Evolutionary conservation across 164 flowering plant species (phyloP), one percentile per base, ranked within the genome.

Genomic region (Platanus orientalis): DNA sequence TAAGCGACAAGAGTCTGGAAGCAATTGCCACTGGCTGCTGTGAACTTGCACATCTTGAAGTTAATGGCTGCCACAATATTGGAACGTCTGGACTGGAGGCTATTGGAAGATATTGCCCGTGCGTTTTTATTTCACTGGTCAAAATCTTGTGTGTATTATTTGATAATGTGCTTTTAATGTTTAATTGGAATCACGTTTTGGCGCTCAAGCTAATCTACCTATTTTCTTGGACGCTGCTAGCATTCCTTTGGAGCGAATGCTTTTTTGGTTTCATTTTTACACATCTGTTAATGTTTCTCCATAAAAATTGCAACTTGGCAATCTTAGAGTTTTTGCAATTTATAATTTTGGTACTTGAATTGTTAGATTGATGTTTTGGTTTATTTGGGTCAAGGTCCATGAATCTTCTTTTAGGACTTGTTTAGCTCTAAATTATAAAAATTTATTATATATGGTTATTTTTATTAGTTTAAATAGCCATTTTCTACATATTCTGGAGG

Each of bases 31-130:
- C 63, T 62, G 96, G 96, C 64, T 93, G 97, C 78, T 52, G 79
- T 27, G 87, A 79, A 61, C 94, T 93, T 45, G 82, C 84, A 17
- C 88, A 82, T 80, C 90, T 93, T 70, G 96, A 93, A 81, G 82
- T 93, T 30, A 89, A 87, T 80, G 94, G 97, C 51, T 89, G 98
- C 77, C 97, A 87, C 71, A 81, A 84, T 61, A 82, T 93, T 74
- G 96, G 95, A 62, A 82, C 96, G 58, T 20, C 62, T 61, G 98
- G 98, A 55, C 60, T 90, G 27, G 89, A 83, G 69, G 78, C 84
- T 50, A 73, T 93, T 78, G 98, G 96, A 70, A 85, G 66, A 81
- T 89, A 80, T 68, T 87, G 97, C 89, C 70, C 42, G 97, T 93
- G 75, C 26, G 79, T 72, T 65, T 62, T 44, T 36, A 44, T 32